phyloP scores from a whole-genome alignment of 495 filamentous ascomycete genomes.

The Lineolata rhizophorae region DNA sequence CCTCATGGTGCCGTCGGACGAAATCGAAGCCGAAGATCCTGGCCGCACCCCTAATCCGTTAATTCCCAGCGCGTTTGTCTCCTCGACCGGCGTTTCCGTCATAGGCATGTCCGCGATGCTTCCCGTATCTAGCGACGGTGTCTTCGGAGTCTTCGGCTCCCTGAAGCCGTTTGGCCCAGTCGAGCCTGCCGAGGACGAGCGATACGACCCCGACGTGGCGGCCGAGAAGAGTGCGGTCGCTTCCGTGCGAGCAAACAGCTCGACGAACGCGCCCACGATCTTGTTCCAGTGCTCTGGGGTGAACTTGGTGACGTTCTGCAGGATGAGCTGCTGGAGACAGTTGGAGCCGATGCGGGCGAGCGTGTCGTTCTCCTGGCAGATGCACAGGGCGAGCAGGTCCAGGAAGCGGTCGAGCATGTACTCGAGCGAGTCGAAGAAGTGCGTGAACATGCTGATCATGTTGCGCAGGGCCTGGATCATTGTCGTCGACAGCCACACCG shows the following conservation, averaged over 20 bases:
- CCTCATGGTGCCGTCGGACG: neutral
- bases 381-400: constrained; percentile 81
- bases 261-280: constrained; percentile 85
- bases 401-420: constrained; percentile 94
- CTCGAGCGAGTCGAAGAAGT: constrained; percentile 87
- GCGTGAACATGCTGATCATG: constrained; percentile 95
- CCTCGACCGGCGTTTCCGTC: constrained; percentile 5
- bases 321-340: constrained; percentile 83
- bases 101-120: constrained; percentile 9
- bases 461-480: constrained; percentile 98
- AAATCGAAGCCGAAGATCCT: constrained; percentile 9
- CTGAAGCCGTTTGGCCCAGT: no score
- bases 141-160: constrained; percentile 7
- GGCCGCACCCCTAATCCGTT: constrained; percentile 15
- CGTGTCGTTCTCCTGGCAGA: constrained; percentile 97
- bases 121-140: neutral
- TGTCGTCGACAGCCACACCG: constrained; percentile 97
- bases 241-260: constrained; percentile 84
- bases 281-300: constrained; percentile 70
- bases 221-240: constrained; percentile 87
- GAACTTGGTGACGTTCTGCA: constrained; percentile 91
- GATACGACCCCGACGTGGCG: constrained; percentile 31
- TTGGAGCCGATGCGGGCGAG: constrained; percentile 96
- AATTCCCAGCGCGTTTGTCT: constrained; percentile 16
- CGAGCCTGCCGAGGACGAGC: neutral